phyloP scores from a whole-genome alignment of 192 early-diverging fungal species.

The Entophlyctis helioformis region DNA sequence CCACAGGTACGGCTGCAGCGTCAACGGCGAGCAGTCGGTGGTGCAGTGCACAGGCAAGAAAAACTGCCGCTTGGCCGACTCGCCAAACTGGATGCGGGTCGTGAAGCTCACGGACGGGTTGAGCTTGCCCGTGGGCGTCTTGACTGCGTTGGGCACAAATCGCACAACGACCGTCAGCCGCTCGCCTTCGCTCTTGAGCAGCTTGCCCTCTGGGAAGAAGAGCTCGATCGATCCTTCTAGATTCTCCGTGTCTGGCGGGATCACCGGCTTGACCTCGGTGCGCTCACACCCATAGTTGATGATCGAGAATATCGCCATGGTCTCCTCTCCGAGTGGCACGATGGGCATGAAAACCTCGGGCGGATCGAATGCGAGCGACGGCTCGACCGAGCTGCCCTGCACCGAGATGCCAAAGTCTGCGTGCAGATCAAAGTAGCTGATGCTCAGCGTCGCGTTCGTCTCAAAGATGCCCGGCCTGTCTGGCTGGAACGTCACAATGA shows the following conservation, averaged over 20 bases:
- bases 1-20: conserved; percentile 18
- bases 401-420: conserved; percentile 19
- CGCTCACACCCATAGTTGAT: conserved; percentile 42
- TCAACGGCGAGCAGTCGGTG: conserved; percentile 17
- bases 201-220: conserved; percentile 36
- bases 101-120: conserved; percentile 27
- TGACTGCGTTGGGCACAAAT: conserved; percentile 9
- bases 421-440: conserved; percentile 26
- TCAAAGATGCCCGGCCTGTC: conserved; percentile 17
- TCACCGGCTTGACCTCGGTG: conserved; percentile 23
- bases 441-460: conserved; percentile 16
- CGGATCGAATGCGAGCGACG: conserved; percentile 34
- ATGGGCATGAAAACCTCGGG: conserved; percentile 37
- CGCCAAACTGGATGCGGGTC: conserved; percentile 23
- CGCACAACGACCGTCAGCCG: conserved; percentile 23
- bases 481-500: conserved; percentile 27
- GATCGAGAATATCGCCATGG: conserved; percentile 22
- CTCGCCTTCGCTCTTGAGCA: conserved; percentile 35
- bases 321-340: conserved; percentile 15
- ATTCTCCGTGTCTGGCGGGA: conserved; percentile 9
- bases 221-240: conserved; percentile 15
- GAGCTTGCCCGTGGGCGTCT: background rate
- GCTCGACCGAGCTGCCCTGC: conserved; percentile 28
- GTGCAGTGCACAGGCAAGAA: conserved; percentile 36
- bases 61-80: conserved; percentile 12